Conservation (phyloP, 768 basidiomycete species). For the Nevesoporus exiguus region DNA sequence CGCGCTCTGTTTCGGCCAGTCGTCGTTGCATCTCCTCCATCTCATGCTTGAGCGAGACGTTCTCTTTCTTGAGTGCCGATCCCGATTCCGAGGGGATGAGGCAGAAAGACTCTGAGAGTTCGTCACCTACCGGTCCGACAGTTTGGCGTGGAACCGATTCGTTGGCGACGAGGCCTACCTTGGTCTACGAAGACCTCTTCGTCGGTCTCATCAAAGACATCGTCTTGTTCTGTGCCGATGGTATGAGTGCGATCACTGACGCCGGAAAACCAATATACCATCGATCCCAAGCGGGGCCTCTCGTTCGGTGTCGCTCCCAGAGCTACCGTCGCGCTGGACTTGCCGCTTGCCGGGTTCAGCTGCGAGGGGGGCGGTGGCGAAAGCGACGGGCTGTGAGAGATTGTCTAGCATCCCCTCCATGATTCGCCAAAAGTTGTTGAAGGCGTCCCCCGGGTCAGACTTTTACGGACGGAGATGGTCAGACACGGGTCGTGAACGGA, state of each 20-base stretch:
- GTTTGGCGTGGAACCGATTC: not conserved
- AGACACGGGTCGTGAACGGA: not conserved
- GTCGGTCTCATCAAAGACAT: slow-evolving; percentile 46
- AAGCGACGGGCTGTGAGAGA: slow-evolving; percentile 76
- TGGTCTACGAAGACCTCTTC: slow-evolving; percentile 61
- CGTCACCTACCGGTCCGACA: slow-evolving; percentile 44
- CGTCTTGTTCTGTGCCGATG: slow-evolving; percentile 17
- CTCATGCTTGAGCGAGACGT: slow-evolving; percentile 58
- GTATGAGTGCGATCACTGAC: slow-evolving; percentile 5
- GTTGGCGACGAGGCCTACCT: slow-evolving; percentile 39
- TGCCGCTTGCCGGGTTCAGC: slow-evolving; percentile 32
- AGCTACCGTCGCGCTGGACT: slow-evolving; percentile 46
- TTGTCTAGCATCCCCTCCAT: slow-evolving; percentile 86
- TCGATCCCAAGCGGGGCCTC: slow-evolving; percentile 51
- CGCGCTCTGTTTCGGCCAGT: slow-evolving; percentile 57
- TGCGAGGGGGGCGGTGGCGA: slow-evolving; percentile 74
- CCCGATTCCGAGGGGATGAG: slow-evolving; percentile 65
- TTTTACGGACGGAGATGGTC: not conserved
- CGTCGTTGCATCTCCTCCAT: slow-evolving; percentile 54
- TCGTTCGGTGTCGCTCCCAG: slow-evolving; percentile 63
- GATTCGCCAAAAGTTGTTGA: slow-evolving; percentile 86
- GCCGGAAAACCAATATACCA: slow-evolving; percentile 11
- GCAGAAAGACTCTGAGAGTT: slow-evolving; percentile 78
- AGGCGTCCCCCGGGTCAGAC: slow-evolving; percentile 83
- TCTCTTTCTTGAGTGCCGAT: slow-evolving; percentile 60